Base-by-base conservation (phyloP, 495 filamentous ascomycete genomes). In the Penicillium nucicola region DNA sequence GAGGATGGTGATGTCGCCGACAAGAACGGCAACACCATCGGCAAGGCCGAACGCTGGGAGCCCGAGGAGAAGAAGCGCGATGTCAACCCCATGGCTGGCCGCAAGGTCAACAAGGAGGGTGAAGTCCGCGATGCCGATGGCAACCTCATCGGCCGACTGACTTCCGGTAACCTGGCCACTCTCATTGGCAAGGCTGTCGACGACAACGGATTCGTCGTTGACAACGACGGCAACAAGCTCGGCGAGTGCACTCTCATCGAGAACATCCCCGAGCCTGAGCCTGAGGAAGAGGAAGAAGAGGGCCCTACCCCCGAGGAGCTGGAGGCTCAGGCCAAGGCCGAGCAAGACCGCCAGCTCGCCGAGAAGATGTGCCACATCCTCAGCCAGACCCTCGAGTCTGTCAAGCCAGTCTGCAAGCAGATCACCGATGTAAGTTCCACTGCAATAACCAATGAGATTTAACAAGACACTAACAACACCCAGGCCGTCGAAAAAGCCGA, bases 331-430 rank as follows among this genome's bases (percentile, higher is more conserved):
- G 73, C 77, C 44, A 77, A 84, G 64, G 68, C 74, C 2, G 84
- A 87, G 60, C 70, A 84, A 40, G 89, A 95, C 61, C 74, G 69
- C 39, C 81, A 91, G 69, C 75, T 96, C 43, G 92, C 92, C 0
- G 77, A 81, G 34, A 87, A 88, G 76, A 90, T 97, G 80, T 65
- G 77, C 7, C 66, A 61, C 42, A 89, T 90, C 65, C 80, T 95
- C 57, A 74, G 81, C 50, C 84, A 90, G 63, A 90, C 88, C 3
- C 73, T 96, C 1, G 91, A 96, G 48, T 84, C 82, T 56, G 80
- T 97, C 60, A 82, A 86, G 56, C 92, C 92, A 3, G 79, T 97
- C 55, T 86, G 86, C 79, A 89, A 89, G 66, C 82, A 90, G 79
- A 96, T 96, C 69, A 85, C 81, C 3, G 85, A 92, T 44, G 88